phyloP scores from a whole-genome alignment of 2,329 filamentous ascomycete species.

The Scedosporium aurantiacum region DNA sequence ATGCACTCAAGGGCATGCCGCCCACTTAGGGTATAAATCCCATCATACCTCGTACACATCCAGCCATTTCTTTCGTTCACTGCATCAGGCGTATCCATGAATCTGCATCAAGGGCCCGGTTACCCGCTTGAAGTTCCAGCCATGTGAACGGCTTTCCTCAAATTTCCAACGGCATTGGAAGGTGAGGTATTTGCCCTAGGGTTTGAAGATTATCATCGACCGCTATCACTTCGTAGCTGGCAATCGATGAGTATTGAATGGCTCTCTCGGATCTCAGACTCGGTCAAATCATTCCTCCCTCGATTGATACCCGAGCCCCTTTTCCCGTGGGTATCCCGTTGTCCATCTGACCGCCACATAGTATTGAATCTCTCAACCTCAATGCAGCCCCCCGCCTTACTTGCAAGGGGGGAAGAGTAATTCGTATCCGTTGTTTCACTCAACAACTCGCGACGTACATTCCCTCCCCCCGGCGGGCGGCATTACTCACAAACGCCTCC shows the following conservation, averaged over 20 bases:
- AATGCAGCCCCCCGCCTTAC: too few relatives aligned
- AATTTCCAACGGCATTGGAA: neutral
- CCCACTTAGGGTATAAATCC: neutral
- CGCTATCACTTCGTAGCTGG: too few relatives aligned
- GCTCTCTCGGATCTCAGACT: too few relatives aligned
- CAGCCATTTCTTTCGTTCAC: neutral
- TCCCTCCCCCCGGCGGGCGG: neutral
- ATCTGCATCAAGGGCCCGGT: neutral
- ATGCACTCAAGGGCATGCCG: neutral
- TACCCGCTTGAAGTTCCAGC: neutral
- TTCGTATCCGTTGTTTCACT: neutral
- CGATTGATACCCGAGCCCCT: too few relatives aligned
- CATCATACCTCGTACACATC: neutral
- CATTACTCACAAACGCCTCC: neutral
- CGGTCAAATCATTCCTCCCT: too few relatives aligned
- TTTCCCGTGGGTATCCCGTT: too few relatives aligned
- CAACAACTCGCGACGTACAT: neutral
- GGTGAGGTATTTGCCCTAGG: too few relatives aligned
- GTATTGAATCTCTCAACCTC: too few relatives aligned
- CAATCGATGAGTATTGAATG: too few relatives aligned
- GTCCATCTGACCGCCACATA: too few relatives aligned
- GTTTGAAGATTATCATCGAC: too few relatives aligned
- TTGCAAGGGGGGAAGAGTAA: too few relatives aligned
- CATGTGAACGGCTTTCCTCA: neutral
- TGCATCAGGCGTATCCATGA: neutral